Evolutionary conservation across 495 filamentous ascomycete genomes (phyloP), one percentile per base, ranked within the genome.

Genomic region (Amphirosellinia nigrospora): DNA sequence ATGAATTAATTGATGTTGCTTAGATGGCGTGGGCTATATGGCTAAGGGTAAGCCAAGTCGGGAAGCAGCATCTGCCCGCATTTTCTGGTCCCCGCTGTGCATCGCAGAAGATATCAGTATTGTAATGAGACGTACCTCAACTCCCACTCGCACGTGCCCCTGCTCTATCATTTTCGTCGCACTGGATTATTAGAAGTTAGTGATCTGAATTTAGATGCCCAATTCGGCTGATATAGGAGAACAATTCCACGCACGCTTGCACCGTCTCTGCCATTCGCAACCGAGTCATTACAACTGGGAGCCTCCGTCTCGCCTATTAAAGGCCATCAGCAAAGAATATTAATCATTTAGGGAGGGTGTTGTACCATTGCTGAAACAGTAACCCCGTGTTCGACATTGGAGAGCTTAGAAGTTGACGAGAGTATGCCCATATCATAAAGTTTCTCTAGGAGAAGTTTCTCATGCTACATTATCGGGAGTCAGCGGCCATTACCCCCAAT

Each of bases 141-240:
- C 91, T 4, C 96, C 96, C 5, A 98, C 94, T 34, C 96, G 86
- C 1, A 99, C 93, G 81, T 99, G 96, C 2, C 96, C 96, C 73
- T 98, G 94, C 80, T 98, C 95, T 68, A 99, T 90, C 73, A 97
- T 91, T 73, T 92, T 94, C 8, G 89, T 89, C 9, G 95, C 91
- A 64, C 68, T 70, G 2, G 4, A 58, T 28, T 4, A 16, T 32
- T 13, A 16, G 19, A 19, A 28, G 23, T 64, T 36, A 64, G 68
- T n/a, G 48, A 63, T 10, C 34, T 28, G 52, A 4, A 53, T 32
- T 15, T 46, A 34, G 16, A 26, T 11, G 19, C n/a, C 28, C 23
- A 15, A n/a, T 9, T 28, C 28, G 23, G 46, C 63, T 11, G 21
- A 32, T 16, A 32, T 21, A 23, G 23, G 3, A 28, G 21, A 6